Evolutionary conservation across 1,139 yeast genomes (phyloP), one percentile per base, ranked within the genome.

Genomic region (Pichia kudriavzevii): DNA sequence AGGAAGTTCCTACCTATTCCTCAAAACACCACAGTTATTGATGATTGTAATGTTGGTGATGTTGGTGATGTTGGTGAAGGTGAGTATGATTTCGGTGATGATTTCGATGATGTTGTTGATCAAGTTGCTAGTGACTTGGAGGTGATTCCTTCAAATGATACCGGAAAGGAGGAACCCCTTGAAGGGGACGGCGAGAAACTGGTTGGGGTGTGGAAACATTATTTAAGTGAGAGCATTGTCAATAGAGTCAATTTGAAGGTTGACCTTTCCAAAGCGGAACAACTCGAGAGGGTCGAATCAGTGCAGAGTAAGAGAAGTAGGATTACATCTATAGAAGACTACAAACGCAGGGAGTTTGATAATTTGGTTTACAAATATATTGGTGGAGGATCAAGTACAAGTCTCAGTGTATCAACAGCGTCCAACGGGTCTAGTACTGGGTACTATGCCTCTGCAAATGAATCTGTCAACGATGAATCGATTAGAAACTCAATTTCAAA

Each of bases 201-300:
- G 9, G 24, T 46, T 8, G 33, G 34, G 7, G 32, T 53, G 13
- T 57, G 60, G 60, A 38, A 44, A 7, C 56, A 54, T 28, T 53
- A 50, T 34, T 32, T 57, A 29, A 49, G 48, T 32, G 32, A 40
- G 9, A 45, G 44, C 11, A 41, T 57, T 12, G 38, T 43, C 22
- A 50, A 46, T 28, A 43, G 59, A 22, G 47, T 56, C 19, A 50
- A 46, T 26, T 45, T 56, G 44, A 52, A 52, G 18, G 22, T 55
- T 11, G 59, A 52, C 26, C 39, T 53, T 25, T 40, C 39, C 9
- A 34, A 38, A 16, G 30, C 36, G 4, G 31, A 30, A 8, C 24
- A 31, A 12, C 13, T 35, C 13, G 34, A 32, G 16, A 31, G 38
- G 15, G 26, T 36, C 9, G 34, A 35, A 28, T 36, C 41, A 3